Conservation (phyloP, 2,329 filamentous ascomycete genomes). For the Aspergillus sp. region DNA sequence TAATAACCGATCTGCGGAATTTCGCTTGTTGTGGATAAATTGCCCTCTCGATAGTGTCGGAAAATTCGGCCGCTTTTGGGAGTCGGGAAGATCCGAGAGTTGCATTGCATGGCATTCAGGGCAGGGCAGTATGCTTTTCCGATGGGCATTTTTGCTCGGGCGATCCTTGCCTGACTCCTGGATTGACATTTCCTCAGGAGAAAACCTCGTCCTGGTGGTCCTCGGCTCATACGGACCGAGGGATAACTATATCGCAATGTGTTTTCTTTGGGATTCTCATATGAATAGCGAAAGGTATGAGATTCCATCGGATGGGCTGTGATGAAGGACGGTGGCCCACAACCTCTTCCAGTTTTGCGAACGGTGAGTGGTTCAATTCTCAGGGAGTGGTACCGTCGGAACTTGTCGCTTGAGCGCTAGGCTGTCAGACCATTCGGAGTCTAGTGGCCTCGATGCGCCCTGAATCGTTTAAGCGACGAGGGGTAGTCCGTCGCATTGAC, state of each 20-base stretch:
- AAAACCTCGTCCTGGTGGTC: background rate
- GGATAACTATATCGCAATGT: background rate
- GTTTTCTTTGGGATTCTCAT: background rate
- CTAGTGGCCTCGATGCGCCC: conserved; percentile 3
- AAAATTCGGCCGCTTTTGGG: background rate
- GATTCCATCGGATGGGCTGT: background rate
- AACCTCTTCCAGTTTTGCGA: background rate
- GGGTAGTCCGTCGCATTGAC: conserved; percentile 9
- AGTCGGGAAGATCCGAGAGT: conserved; percentile 16
- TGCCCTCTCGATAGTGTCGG: background rate
- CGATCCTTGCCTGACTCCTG: background rate
- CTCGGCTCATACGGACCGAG: background rate
- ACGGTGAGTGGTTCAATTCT: background rate
- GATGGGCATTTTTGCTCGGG: background rate
- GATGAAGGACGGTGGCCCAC: conserved; percentile 2
- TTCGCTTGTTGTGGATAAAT: background rate
- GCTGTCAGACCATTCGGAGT: conserved; percentile 13
- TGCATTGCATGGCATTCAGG: background rate
- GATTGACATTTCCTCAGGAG: background rate
- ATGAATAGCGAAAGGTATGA: background rate
- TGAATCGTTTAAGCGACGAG: conserved; percentile 12
- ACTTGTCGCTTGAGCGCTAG: conserved; percentile 7
- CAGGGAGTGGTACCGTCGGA: background rate
- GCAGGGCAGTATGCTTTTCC: background rate
- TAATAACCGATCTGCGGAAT: background rate